phyloP scores from a whole-genome alignment of 2,329 filamentous ascomycete genomes.

The Sporothrix schenckii region DNA sequence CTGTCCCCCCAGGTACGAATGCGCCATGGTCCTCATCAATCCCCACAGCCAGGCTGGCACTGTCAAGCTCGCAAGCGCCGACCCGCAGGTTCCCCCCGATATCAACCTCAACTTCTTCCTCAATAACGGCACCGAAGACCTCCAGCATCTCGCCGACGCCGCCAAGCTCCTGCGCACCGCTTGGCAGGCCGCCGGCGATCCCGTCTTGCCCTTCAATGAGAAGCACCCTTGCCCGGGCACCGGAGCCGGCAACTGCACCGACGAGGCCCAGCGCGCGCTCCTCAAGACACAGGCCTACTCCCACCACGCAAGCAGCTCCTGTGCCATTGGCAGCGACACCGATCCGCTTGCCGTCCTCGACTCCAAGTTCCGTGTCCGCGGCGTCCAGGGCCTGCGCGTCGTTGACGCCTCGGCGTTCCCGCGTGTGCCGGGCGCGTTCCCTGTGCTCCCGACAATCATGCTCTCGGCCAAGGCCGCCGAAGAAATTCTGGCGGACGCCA shows the following conservation, averaged over 20 bases:
- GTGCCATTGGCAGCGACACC: conserved; percentile 54
- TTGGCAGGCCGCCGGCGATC: conserved; percentile 32
- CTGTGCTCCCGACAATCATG: conserved; percentile 57
- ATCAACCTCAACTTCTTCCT: conserved; percentile 67
- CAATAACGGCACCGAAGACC: conserved; percentile 37
- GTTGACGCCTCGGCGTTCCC: conserved; percentile 61
- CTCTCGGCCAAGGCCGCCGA: conserved; percentile 59
- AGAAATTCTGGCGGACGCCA: conserved; percentile 46
- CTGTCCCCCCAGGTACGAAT: conserved; percentile 16
- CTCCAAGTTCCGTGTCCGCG: conserved; percentile 58
- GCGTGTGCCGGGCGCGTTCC: conserved; percentile 48
- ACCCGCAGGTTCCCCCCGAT: conserved; percentile 65
- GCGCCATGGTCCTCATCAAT: conserved; percentile 35
- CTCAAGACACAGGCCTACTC: conserved; percentile 51
- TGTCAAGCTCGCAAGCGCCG: conserved; percentile 61
- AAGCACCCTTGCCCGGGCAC: conserved; percentile 34
- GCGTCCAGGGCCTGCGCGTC: conserved; percentile 55
- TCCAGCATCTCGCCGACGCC: conserved; percentile 35
- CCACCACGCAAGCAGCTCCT: conserved; percentile 58
- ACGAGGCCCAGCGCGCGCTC: conserved; percentile 34
- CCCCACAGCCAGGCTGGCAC: conserved; percentile 52
- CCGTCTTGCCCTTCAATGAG: conserved; percentile 35
- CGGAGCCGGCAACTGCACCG: conserved; percentile 34
- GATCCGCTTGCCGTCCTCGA: conserved; percentile 57
- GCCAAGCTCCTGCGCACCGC: conserved; percentile 35